Evolutionary conservation across 306 rosid genomes (phyloP), one percentile per base, ranked within the genome.

Genomic region (Citrullus colocynthis): DNA sequence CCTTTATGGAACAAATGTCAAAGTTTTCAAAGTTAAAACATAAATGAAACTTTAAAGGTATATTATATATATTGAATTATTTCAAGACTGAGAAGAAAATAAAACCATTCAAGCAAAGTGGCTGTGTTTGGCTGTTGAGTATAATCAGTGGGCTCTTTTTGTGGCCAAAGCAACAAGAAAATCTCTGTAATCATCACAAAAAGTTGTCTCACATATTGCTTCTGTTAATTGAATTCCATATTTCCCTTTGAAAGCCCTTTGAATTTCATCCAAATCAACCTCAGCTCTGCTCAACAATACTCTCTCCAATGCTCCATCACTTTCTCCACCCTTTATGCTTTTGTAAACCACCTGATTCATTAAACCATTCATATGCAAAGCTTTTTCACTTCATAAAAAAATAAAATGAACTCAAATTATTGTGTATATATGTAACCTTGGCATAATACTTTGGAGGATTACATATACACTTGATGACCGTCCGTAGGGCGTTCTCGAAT

Each of bases 191-290:
- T 83, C 86, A 7, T 88, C 86, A 21, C 70, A 76, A 13, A 86
- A 84, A 83, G 83, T 77, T 65, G 48, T 55, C 76, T 85, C 91
- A 83, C 74, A 44, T 39, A 91, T 78, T 17, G 82, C 79, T 76
- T 88, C 86, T 72, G 7, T 73, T 37, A 90, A 80, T 74, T 88
- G 88, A 71, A 84, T 83, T 6, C 82, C 87, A 82, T 90, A 87
- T 74, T 87, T 87, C 44, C 76, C 82, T 81, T 83, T 76, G 83
- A 85, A 87, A 57, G 70, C 74, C 77, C 59, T 83, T 83, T 80
- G 84, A 71, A 89, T 89, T 64, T 88, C 92, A 69, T 82, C 89
- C 82, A 88, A 80, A 84, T 91, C 94, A 28, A 85, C 75, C 77
- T 87, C 94, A 58, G 87, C 88, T 84, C 92, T 84, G 79, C 90